Evolutionary conservation across 2,329 filamentous ascomycete genomes (phyloP), one percentile per base, ranked within the genome.

Genomic region (Trichoderma sp.): DNA sequence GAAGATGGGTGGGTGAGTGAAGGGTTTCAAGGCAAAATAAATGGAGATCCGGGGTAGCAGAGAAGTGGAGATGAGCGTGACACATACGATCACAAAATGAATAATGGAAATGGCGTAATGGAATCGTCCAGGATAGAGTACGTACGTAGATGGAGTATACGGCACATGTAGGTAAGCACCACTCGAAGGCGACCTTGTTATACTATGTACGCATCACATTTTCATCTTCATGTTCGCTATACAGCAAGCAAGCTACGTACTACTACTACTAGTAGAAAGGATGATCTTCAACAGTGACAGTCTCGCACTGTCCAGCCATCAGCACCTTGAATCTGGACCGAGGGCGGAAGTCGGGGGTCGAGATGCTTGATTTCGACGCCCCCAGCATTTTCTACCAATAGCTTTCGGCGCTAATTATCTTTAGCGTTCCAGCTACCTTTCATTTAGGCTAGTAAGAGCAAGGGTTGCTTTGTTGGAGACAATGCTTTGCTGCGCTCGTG

Each of bases 31-130:
- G 29, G 50, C 45, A 54, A 42, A 56, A 34, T 54, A 64, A 56
- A 56, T 64, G 61, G 61, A 64, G 61, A 64, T 64, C 61, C 35
- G 61, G 61, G 61, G 61, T 64, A 64, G 50, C 50, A 50, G 61
- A 64, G 61, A 64, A 56, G 61, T 64, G 61, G 61, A 64, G 61
- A 45, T 34, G 7, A 34, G 25, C 60, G 54, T 54, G 60, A 42
- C 48, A 54, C 60, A 39, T 37, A 17, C 22, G 25, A 64, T 64
- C 37, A 34, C 61, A 54, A 39, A 64, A 64, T 56, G 27, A 4
- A 54, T 7, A 45, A 45, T 35, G 12, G 25, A 45, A 64, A 64
- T 64, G 61, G 61, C 61, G 61, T 64, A 64, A 64, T 64, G 8
- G 22, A 53, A 53, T 54, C 19, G 32, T n/a, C 45, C 34, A 53